Evolutionary conservation across 2,329 filamentous ascomycete genomes (phyloP).

Genomic region (Claviceps pusilla): DNA sequence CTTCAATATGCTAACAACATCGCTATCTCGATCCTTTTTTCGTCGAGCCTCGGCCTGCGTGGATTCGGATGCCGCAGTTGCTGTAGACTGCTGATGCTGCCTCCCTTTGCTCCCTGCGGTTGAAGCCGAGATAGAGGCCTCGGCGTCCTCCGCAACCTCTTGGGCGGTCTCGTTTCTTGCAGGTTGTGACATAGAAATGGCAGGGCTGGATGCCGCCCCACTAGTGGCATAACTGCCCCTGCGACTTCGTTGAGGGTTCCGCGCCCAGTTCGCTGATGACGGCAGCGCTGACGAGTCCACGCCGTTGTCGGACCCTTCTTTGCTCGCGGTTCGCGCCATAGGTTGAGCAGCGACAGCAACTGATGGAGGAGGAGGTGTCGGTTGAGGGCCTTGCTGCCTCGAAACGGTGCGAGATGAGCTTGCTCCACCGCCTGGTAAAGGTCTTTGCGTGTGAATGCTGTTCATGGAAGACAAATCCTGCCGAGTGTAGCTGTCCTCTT

Average conservation of each 20-base stretch:
- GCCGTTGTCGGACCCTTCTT: conserved; percentile 56
- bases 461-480: conserved; percentile 94
- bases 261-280: conserved; percentile 85
- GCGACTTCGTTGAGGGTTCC: conserved; percentile 50
- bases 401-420: conserved; percentile 39
- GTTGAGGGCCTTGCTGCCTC: conserved; percentile 30
- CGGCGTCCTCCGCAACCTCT: conserved; percentile 23
- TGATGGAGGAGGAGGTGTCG: conserved; percentile 24
- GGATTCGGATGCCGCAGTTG: background rate
- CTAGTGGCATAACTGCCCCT: conserved; percentile 69
- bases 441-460: conserved; percentile 65
- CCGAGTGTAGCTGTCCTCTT: conserved; percentile 88
- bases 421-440: conserved; percentile 36
- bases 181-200: conserved; percentile 45
- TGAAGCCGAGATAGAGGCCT: conserved; percentile 15
- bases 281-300: conserved; percentile 79
- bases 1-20: conserved; percentile 22
- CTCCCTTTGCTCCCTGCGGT: conserved; percentile 8
- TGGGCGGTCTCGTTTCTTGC: conserved; percentile 35
- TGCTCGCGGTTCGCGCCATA: conserved; percentile 67
- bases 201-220: conserved; percentile 68
- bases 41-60: background rate
- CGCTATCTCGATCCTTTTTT: conserved; percentile 10
- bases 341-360: conserved; percentile 36
- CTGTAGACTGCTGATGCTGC: conserved; percentile 6